Evolutionary conservation across 1,284 basidiomycete species (phyloP).

Genomic region (Entoloma clypeatum): DNA sequence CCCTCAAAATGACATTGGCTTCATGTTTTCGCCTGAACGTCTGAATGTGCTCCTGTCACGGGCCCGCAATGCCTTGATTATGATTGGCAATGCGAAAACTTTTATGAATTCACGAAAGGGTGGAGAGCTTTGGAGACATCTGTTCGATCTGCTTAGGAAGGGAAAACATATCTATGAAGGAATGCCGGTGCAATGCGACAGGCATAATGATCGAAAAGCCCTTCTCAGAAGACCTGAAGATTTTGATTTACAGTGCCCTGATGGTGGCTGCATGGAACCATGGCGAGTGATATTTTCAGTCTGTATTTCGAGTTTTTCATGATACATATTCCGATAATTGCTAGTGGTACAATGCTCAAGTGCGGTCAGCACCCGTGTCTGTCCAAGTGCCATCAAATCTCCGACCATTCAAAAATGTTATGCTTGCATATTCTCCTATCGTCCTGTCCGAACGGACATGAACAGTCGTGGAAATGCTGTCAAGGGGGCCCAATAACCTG

Average conservation of each 20-base stretch:
- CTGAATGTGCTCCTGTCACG: conserved; percentile 67
- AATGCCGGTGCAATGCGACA: conserved; percentile 53
- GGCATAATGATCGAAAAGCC: conserved; percentile 41
- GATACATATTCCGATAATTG: conserved; percentile 2
- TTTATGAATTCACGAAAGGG: conserved; percentile 53
- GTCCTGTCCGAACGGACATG: conserved; percentile 36
- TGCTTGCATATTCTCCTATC: conserved; percentile 32
- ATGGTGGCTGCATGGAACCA: conserved; percentile 56
- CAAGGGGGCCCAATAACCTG: conserved; percentile 25
- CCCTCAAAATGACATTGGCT: conserved; percentile 50
- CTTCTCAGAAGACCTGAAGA: conserved; percentile 38
- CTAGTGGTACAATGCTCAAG: conserved; percentile 40
- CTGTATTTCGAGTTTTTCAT: background rate
- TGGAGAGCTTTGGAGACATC: conserved; percentile 42
- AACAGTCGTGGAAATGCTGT: conserved; percentile 28
- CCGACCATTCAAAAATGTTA: conserved; percentile 44
- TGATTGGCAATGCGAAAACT: conserved; percentile 60
- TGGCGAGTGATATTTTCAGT: conserved; percentile 45
- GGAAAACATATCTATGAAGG: conserved; percentile 52
- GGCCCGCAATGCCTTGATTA: conserved; percentile 55
- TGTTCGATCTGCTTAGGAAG: conserved; percentile 42
- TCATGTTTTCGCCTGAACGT: conserved; percentile 62
- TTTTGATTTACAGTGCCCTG: conserved; percentile 51
- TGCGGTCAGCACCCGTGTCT: conserved; percentile 50
- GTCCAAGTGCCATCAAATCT: conserved; percentile 52